These are phyloP conservation scores for Diutina rugosa DNA, from an alignment of 1,139 yeast genomes.

Conservation along the genomic window DNA sequence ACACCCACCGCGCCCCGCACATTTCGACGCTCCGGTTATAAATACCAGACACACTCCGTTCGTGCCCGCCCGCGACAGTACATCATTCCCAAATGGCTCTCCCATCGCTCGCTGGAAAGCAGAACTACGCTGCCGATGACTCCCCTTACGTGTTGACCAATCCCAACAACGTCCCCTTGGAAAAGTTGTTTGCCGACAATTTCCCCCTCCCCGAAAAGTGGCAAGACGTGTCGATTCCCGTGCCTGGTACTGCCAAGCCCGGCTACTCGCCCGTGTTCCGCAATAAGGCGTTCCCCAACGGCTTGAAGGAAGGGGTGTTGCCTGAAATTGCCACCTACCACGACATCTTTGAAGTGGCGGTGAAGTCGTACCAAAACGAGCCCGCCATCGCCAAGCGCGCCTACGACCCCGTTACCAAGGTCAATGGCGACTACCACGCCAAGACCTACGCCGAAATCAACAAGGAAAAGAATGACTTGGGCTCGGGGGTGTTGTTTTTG, in stretches of 20 bases:
- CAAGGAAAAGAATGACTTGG: slow-evolving; percentile 13
- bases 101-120: neutral
- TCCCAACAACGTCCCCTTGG: slow-evolving; percentile 1
- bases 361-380: slow-evolving; percentile 8
- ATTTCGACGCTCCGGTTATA: neutral
- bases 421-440: slow-evolving; percentile 10
- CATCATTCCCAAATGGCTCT: neutral
- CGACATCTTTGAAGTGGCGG: slow-evolving; percentile 14
- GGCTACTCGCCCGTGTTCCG: slow-evolving; percentile 24
- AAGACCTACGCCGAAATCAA: slow-evolving; percentile 13
- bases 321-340: slow-evolving; percentile 18
- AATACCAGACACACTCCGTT: neutral
- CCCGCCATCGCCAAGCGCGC: slow-evolving; percentile 21
- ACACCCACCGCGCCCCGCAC: neutral
- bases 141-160: neutral
- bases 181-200: slow-evolving; percentile 9
- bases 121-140: neutral
- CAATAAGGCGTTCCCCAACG: slow-evolving; percentile 9
- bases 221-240: slow-evolving; percentile 10
- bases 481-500: slow-evolving; percentile 20
- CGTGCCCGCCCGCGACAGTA: neutral
- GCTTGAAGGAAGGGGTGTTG: slow-evolving; percentile 5
- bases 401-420: slow-evolving; percentile 16
- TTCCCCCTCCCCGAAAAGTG: slow-evolving; percentile 15
- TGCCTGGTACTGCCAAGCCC: slow-evolving; percentile 17